Percentiles rank a stretch among this genome's conserved stretches.
phyloP scores from a whole-genome alignment of 768 basidiomycete species.

The Coprinopsis sp. region DNA sequence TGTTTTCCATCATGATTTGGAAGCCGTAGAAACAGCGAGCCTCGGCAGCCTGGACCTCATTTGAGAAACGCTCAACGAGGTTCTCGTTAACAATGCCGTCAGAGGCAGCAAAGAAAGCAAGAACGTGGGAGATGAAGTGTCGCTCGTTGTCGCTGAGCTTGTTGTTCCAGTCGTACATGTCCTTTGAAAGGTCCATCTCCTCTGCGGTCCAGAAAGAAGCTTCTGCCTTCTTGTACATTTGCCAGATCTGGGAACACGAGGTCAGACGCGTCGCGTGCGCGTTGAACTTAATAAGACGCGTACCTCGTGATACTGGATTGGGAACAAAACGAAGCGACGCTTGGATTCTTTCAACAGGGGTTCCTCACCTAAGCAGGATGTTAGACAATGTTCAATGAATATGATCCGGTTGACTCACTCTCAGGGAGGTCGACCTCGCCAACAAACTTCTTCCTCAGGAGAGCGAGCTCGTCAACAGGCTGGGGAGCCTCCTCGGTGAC shows the following conservation, averaged over 20 bases:
- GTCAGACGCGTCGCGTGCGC: not conserved
- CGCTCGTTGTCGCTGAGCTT: slow-evolving; percentile 83
- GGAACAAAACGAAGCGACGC: slow-evolving; percentile 88
- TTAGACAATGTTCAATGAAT: slow-evolving; percentile 19
- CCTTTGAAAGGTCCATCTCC: slow-evolving; percentile 92
- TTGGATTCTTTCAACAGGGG: slow-evolving; percentile 79
- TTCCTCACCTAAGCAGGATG: slow-evolving; percentile 57
- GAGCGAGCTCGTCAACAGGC: slow-evolving; percentile 12
- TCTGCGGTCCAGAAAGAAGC: slow-evolving; percentile 96
- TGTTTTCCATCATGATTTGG: slow-evolving; percentile 99
- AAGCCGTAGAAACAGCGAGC: slow-evolving; percentile 98
- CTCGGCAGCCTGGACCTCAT: slow-evolving; percentile 91
- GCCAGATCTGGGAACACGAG: slow-evolving; percentile 70
- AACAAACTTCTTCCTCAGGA: slow-evolving; percentile 28
- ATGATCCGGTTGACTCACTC: slow-evolving; percentile 25
- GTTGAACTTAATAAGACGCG: slow-evolving; percentile 15
- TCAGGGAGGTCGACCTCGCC: slow-evolving; percentile 72
- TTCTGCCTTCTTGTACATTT: slow-evolving; percentile 95
- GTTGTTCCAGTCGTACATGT: slow-evolving; percentile 83
- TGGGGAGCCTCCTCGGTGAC: slow-evolving; percentile 24
- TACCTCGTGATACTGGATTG: slow-evolving; percentile 91
- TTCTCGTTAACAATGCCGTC: slow-evolving; percentile 99
- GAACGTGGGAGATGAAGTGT: slow-evolving; percentile 89
- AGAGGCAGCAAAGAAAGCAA: slow-evolving; percentile 96
- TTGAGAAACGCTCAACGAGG: slow-evolving; percentile 89